phyloP scores from a whole-genome alignment of 2,329 filamentous ascomycete species.

The Penicillium digitatum region DNA sequence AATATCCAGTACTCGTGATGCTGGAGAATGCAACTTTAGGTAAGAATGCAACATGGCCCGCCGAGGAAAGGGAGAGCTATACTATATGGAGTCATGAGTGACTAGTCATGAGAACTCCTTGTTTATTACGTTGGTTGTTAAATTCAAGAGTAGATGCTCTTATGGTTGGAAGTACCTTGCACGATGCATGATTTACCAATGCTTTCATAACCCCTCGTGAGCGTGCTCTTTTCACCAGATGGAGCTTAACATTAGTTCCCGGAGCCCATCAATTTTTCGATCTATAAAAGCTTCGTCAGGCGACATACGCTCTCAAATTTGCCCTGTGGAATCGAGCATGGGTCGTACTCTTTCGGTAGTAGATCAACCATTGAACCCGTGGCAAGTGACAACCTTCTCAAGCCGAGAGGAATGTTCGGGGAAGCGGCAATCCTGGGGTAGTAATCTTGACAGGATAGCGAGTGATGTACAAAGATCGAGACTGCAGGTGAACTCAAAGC shows the following conservation, averaged over 20 bases:
- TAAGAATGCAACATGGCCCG: neutral
- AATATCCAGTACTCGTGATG: slow-evolving; percentile 1
- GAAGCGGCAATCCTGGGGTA: neutral
- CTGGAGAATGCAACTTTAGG: neutral
- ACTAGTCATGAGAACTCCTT: neutral
- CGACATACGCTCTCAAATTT: neutral
- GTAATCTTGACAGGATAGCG: neutral
- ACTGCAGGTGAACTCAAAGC: neutral
- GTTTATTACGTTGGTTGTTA: neutral
- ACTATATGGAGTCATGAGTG: neutral
- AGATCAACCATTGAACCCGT: neutral
- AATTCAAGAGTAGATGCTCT: neutral
- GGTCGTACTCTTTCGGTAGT: neutral
- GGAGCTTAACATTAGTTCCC: neutral
- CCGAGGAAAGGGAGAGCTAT: neutral
- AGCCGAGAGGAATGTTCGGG: neutral
- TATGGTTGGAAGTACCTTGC: neutral
- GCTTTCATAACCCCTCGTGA: neutral
- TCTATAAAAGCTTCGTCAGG: neutral
- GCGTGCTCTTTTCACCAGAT: neutral
- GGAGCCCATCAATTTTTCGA: too few species aligned
- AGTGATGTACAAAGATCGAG: neutral
- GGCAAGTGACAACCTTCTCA: neutral
- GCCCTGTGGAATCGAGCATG: neutral
- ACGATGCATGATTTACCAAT: neutral